A percentile compares a stretch with the other conserved stretches of the same genome.
Conservation (phyloP, 192 early-diverging fungal species). For the Anaeromyces robustus region DNA sequence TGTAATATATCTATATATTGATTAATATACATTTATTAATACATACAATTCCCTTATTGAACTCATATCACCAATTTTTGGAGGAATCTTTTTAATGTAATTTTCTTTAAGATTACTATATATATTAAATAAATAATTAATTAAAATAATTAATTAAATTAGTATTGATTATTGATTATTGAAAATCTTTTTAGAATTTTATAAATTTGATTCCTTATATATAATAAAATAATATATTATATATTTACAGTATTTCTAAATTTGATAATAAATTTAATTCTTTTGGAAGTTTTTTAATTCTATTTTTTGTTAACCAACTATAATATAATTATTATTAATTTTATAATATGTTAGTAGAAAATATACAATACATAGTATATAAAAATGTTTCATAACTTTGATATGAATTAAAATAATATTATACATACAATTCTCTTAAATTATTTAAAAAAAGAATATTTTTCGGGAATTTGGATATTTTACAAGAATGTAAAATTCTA, state of each 20-base stretch:
- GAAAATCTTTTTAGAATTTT: no score
- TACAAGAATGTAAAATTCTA: background rate
- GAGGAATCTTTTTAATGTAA: background rate
- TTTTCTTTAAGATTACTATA: background rate
- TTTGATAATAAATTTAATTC: background rate
- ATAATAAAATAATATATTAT: no score
- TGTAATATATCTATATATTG: no score
- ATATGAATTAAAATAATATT: background rate
- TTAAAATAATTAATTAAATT: no score
- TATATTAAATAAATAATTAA: no score
- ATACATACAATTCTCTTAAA: background rate
- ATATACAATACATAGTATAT: no score
- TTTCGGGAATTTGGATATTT: background rate
- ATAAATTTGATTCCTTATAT: no score
- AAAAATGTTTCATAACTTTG: no score
- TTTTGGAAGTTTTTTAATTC: background rate
- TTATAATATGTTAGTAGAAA: no score
- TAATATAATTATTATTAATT: no score
- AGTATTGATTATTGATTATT: no score
- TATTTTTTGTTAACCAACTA: background rate
- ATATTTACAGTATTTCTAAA: background rate
- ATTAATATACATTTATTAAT: background rate
- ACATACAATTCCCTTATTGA: background rate
- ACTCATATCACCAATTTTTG: background rate
- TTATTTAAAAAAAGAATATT: background rate